A percentile compares a stretch with the other conserved stretches of the same genome.
Evolutionary conservation across 306 rosid species (phyloP).

Genomic region (Cucumis hystrix): DNA sequence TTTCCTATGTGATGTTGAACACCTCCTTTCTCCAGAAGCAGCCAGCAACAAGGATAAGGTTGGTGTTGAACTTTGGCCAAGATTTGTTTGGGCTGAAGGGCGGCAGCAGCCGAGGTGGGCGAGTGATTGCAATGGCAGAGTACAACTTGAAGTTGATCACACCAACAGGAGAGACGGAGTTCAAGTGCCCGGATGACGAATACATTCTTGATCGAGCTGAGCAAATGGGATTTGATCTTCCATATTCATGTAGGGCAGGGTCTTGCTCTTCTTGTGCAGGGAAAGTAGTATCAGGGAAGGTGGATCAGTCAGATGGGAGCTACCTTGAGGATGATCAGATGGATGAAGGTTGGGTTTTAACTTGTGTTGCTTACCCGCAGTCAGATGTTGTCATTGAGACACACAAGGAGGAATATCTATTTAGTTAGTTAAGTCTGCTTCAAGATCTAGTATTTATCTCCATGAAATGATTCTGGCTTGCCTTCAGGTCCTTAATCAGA

Average conservation of each 20-base stretch:
- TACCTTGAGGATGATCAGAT: slow-evolving; percentile 72
- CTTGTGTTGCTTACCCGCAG: slow-evolving; percentile 63
- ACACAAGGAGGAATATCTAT: slow-evolving; percentile 69
- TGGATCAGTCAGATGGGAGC: slow-evolving; percentile 67
- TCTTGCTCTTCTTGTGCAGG: slow-evolving; percentile 82
- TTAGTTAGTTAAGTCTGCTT: background rate
- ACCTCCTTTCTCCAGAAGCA: slow-evolving; percentile 32
- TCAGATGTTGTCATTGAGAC: slow-evolving; percentile 46
- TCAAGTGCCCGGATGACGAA: slow-evolving; percentile 39
- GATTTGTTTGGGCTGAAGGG: slow-evolving; percentile 5
- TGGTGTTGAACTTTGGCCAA: background rate
- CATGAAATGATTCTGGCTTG: no score
- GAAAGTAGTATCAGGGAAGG: slow-evolving; percentile 21
- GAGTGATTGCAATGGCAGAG: slow-evolving; percentile 39
- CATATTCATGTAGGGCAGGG: slow-evolving; percentile 85
- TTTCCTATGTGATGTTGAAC: slow-evolving; percentile 42
- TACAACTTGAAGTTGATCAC: slow-evolving; percentile 55
- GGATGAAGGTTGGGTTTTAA: slow-evolving; percentile 31
- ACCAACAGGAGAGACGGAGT: slow-evolving; percentile 37
- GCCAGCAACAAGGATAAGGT: background rate
- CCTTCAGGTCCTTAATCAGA: no score
- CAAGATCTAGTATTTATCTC: no score
- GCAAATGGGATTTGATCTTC: slow-evolving; percentile 47
- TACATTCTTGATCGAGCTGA: slow-evolving; percentile 67
- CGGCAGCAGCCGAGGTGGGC: slow-evolving; percentile 37